A percentile compares a stretch with the other conserved stretches of the same genome.
These are phyloP conservation scores for Eucalyptus pauciflora DNA, from an alignment of 345 rosid genomes.

Conservation along the genomic window DNA sequence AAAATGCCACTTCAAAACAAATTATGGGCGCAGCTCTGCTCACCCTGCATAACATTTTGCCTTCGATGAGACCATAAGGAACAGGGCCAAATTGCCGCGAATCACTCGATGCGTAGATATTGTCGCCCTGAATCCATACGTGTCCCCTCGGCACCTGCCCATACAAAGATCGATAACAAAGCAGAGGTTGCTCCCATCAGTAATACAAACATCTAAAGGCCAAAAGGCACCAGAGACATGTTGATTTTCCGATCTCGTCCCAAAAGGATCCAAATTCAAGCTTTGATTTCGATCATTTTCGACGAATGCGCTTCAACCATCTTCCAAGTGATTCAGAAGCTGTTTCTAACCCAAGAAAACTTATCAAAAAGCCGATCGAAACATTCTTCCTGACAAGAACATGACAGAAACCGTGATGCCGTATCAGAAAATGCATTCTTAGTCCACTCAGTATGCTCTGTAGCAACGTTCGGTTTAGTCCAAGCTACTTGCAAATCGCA, in stretches of 20 bases:
- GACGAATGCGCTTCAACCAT: not conserved
- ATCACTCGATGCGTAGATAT: constrained; percentile 60
- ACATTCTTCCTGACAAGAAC: not conserved
- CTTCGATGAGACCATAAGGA: constrained; percentile 73
- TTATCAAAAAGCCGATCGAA: not conserved
- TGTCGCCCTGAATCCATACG: constrained; percentile 92
- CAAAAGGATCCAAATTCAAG: not conserved
- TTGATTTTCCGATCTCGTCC: not conserved
- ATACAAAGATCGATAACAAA: not conserved
- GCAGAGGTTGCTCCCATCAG: not conserved
- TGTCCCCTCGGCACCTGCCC: constrained; percentile 76
- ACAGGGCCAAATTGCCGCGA: constrained; percentile 69
- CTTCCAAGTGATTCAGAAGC: not conserved
- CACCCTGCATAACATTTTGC: constrained; percentile 66
- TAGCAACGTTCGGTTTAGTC: not conserved
- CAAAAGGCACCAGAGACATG: not conserved
- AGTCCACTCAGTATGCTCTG: not conserved
- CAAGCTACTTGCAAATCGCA: not conserved
- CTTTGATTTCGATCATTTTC: not conserved
- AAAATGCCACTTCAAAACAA: not conserved
- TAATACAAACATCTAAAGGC: not conserved
- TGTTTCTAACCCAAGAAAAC: not conserved
- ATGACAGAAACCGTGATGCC: not conserved
- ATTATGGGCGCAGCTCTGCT: not conserved
- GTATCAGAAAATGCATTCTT: not conserved